A percentile compares a stretch with the other conserved stretches of the same genome.
These are phyloP conservation scores for Ganoderma meredithae DNA, from an alignment of 1,284 basidiomycete genomes.

Conservation along the genomic window DNA sequence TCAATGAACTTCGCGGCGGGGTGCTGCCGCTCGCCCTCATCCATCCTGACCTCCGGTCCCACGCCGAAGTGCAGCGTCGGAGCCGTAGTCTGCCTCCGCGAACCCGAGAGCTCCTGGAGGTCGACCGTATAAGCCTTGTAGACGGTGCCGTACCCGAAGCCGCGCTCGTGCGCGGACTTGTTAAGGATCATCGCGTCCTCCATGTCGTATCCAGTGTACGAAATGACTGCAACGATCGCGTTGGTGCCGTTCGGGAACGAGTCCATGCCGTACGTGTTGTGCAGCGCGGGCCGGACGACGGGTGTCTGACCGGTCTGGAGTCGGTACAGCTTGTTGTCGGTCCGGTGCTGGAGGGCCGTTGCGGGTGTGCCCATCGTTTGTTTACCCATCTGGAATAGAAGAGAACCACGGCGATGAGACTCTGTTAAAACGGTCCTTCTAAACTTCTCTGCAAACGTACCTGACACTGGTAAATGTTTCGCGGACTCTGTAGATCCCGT, in stretches of 20 bases:
- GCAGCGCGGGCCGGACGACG: slow-evolving; percentile 90
- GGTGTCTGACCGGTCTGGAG: slow-evolving; percentile 96
- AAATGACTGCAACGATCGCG: slow-evolving; percentile 98
- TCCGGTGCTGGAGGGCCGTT: slow-evolving; percentile 89
- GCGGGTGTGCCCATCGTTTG: slow-evolving; percentile 99
- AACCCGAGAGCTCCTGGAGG: slow-evolving; percentile 82
- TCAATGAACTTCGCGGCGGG: slow-evolving; percentile 73
- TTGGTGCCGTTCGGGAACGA: slow-evolving; percentile 99
- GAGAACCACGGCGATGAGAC: slow-evolving; percentile 24
- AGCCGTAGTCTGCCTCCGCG: slow-evolving; percentile 58
- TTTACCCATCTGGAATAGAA: slow-evolving; percentile 89
- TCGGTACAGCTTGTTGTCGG: slow-evolving; percentile 98
- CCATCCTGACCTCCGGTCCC: slow-evolving; percentile 75
- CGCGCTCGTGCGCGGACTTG: slow-evolving; percentile 98
- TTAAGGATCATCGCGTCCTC: slow-evolving; percentile 99
- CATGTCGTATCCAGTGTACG: slow-evolving; percentile 99
- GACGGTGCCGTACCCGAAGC: slow-evolving; percentile 96
- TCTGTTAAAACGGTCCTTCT: neutral
- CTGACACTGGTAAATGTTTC: slow-evolving; percentile 91
- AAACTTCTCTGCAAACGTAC: slow-evolving; percentile 44
- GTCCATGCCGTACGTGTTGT: slow-evolving; percentile 99
- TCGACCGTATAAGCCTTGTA: slow-evolving; percentile 97
- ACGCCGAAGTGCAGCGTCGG: slow-evolving; percentile 88
- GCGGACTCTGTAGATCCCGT: slow-evolving; percentile 64
- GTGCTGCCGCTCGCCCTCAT: slow-evolving; percentile 64